phyloP scores from a whole-genome alignment of 345 rosid species.

The Eucalyptus grandis region DNA sequence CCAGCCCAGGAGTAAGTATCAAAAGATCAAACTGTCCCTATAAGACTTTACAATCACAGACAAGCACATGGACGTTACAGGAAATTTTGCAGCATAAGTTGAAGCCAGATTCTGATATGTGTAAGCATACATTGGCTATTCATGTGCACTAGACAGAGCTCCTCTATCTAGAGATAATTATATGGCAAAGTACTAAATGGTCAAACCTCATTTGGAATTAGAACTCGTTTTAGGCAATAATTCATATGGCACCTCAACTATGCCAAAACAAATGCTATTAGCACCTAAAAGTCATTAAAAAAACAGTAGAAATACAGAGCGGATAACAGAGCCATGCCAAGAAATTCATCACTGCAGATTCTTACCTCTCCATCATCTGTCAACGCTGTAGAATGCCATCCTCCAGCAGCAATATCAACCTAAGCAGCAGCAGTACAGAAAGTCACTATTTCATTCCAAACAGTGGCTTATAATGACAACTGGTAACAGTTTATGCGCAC shows the following conservation, averaged over 20 bases:
- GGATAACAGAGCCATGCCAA: background rate
- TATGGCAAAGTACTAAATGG: background rate
- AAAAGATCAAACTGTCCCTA: background rate
- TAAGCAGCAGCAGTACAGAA: constrained; percentile 3
- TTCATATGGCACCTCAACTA: background rate
- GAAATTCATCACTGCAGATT: background rate
- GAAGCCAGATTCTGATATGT: background rate
- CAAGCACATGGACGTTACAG: background rate
- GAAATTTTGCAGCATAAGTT: background rate
- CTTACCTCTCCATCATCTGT: constrained; percentile 79
- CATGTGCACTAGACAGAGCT: background rate
- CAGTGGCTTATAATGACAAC: background rate
- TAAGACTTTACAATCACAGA: background rate
- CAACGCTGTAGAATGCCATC: constrained; percentile 98
- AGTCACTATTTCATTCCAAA: background rate
- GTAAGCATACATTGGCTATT: background rate
- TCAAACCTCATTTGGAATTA: background rate
- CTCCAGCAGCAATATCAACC: constrained; percentile 99
- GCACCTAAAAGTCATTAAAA: background rate
- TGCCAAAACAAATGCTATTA: background rate
- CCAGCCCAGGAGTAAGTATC: background rate
- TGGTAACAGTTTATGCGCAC: background rate
- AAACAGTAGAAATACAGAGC: background rate
- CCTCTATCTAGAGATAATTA: background rate
- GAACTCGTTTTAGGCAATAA: background rate